These are phyloP conservation scores for Mayamaea pseudoterrestris DNA, from an alignment of 108 stramenopile species.

Conservation along the genomic window DNA sequence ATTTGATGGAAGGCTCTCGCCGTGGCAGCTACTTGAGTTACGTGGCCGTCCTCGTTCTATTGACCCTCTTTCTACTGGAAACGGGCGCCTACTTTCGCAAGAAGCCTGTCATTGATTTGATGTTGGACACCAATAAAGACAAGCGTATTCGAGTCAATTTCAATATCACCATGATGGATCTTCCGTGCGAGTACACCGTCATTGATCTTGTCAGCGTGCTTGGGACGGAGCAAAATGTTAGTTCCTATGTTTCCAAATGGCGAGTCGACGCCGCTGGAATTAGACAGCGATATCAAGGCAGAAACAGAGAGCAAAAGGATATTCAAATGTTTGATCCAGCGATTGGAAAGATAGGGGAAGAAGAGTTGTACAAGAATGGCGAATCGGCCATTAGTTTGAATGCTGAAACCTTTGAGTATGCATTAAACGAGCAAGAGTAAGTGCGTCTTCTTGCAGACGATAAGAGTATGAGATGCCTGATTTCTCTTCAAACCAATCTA, in stretches of 20 bases:
- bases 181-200: conserved; percentile 79
- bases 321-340: conserved; percentile 39
- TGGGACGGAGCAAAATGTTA: conserved; percentile 94
- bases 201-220: conserved; percentile 63
- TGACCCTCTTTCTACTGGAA: conserved; percentile 75
- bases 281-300: conserved; percentile 59
- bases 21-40: conserved; percentile 54
- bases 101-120: conserved; percentile 45
- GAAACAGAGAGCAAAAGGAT: conserved; percentile 80
- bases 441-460: too few species aligned
- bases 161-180: conserved; percentile 87
- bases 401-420: conserved; percentile 22
- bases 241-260: conserved; percentile 87
- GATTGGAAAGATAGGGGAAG: conserved; percentile 68
- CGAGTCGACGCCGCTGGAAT: conserved; percentile 83
- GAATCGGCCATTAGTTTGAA: conserved; percentile 71
- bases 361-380: conserved; percentile 80
- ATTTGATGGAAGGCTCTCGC: conserved; percentile 70
- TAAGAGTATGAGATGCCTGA: too few species aligned
- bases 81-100: conserved; percentile 67
- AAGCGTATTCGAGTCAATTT: conserved; percentile 69
- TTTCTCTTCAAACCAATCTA: too few species aligned
- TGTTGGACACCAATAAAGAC: conserved; percentile 54
- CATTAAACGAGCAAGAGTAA: conserved; percentile 27
- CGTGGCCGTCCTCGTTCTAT: conserved; percentile 44